Conservation (phyloP, 164 flowering plant genomes). For the Liriodendron chinense region DNA sequence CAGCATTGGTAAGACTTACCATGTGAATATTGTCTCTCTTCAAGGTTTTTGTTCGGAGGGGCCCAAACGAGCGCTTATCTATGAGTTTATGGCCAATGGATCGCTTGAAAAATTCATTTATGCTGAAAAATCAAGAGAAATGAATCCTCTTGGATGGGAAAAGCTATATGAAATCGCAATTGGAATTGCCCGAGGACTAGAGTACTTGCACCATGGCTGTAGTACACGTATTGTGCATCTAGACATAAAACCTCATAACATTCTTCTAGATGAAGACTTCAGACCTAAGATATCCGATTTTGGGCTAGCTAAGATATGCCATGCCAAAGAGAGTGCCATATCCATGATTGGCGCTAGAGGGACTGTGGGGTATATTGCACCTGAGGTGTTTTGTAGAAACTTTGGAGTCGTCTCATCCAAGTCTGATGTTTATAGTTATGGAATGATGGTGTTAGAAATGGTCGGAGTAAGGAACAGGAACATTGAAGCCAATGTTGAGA, state of each 20-base stretch:
- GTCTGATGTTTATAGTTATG: conserved; percentile 10
- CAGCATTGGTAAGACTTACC: no score
- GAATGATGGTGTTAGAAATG: conserved; percentile 5
- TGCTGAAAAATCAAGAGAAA: no score
- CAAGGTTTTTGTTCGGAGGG: no score
- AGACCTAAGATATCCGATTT: conserved; percentile 8
- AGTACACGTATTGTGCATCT: conserved; percentile 4
- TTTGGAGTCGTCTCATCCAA: conserved; percentile 3
- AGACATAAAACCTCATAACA: conserved; percentile 12
- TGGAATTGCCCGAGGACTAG: no score
- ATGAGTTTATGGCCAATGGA: no score
- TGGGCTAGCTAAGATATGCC: conserved; percentile 5
- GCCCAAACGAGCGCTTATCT: no score
- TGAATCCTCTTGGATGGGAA: no score
- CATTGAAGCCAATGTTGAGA: not conserved
- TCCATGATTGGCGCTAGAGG: not conserved
- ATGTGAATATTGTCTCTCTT: no score
- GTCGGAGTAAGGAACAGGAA: conserved; percentile 6
- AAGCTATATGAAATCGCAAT: no score
- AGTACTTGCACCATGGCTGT: no score
- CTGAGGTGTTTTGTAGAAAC: conserved; percentile 5
- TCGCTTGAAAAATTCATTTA: no score
- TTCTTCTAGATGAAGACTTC: conserved; percentile 2
- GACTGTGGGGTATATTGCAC: conserved; percentile 4
- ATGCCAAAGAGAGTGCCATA: conserved; percentile 1